Conservation (phyloP, 805 yeast genomes). For the Dipodascus geniculatus region DNA sequence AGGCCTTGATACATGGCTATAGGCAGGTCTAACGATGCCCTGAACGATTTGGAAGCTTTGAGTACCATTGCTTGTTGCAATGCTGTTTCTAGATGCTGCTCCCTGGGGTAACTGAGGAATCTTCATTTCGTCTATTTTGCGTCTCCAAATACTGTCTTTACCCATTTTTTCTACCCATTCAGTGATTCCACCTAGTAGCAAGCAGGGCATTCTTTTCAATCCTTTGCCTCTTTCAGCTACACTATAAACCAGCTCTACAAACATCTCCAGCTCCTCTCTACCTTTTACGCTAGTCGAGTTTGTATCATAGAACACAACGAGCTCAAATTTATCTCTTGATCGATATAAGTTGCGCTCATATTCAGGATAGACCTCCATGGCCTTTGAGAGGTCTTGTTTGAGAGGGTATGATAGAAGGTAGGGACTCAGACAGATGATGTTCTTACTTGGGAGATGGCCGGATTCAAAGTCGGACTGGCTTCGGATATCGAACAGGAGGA, state of each 20-base stretch:
- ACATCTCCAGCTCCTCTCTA: conserved; percentile 20
- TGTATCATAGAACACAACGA: conserved; percentile 57
- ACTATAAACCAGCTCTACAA: conserved; percentile 28
- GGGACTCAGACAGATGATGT: conserved; percentile 71
- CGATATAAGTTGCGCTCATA: conserved; percentile 44
- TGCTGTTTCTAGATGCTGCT: neutral
- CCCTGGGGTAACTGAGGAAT: neutral
- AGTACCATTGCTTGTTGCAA: neutral
- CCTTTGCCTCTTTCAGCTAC: conserved; percentile 27
- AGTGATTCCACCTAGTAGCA: conserved; percentile 46
- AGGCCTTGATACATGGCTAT: neutral
- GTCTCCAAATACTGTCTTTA: neutral
- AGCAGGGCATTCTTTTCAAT: conserved; percentile 31
- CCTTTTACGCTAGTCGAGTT: conserved; percentile 10
- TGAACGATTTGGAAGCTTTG: neutral
- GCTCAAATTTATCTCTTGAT: conserved; percentile 42
- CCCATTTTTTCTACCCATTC: conserved; percentile 29
- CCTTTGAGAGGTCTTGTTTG: conserved; percentile 51
- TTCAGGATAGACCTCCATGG: conserved; percentile 45
- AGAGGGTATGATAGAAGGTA: conserved; percentile 34
- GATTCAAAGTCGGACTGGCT: conserved; percentile 45
- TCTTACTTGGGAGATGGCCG: conserved; percentile 49
- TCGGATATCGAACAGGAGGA: conserved; percentile 66
- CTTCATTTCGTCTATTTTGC: neutral
- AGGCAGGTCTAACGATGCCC: neutral